These are phyloP conservation scores for Endocalyx cinctus DNA, from an alignment of 2,329 filamentous ascomycete species.

Conservation along the genomic window DNA sequence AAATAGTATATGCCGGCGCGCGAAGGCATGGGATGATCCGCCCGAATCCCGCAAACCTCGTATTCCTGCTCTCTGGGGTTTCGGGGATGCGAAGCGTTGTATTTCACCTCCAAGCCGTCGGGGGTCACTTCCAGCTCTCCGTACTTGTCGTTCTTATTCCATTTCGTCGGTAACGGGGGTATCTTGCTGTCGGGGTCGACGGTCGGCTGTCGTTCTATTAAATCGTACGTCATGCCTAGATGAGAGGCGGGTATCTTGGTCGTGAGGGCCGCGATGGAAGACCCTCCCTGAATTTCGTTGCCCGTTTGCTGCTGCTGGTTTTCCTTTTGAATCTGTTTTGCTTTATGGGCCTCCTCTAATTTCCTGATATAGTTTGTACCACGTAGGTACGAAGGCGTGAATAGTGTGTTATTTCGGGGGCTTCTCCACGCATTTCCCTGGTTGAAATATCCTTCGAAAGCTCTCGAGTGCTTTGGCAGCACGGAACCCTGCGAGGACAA, in stretches of 20 bases:
- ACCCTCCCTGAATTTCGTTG: slow-evolving; percentile 9
- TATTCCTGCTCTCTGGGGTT: slow-evolving; percentile 50
- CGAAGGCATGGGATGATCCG: slow-evolving; percentile 80
- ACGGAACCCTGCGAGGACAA: slow-evolving; percentile 25
- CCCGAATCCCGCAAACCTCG: slow-evolving; percentile 77
- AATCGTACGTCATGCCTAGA: slow-evolving; percentile 75
- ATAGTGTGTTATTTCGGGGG: slow-evolving; percentile 55
- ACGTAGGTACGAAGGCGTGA: slow-evolving; percentile 78
- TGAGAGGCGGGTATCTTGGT: slow-evolving; percentile 59
- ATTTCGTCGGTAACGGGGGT: slow-evolving; percentile 71
- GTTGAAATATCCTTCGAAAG: too few relatives aligned
- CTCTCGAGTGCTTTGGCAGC: slow-evolving; percentile 46
- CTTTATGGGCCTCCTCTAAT: slow-evolving; percentile 65
- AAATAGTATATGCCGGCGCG: slow-evolving; percentile 95
- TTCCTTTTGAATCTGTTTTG: slow-evolving; percentile 50
- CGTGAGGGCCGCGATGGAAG: slow-evolving; percentile 37
- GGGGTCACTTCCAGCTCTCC: slow-evolving; percentile 66
- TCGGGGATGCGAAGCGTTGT: slow-evolving; percentile 43
- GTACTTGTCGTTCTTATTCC: slow-evolving; percentile 77
- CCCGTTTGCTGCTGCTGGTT: slow-evolving; percentile 39
- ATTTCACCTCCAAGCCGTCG: slow-evolving; percentile 69
- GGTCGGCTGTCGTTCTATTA: slow-evolving; percentile 69
- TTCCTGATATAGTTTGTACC: slow-evolving; percentile 73
- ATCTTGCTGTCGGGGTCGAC: slow-evolving; percentile 55
- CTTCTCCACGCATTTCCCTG: too few relatives aligned